Evolutionary conservation across 2,329 filamentous ascomycete species (phyloP), one percentile per base, ranked within the genome.

Genomic region (Calycina herbarum): DNA sequence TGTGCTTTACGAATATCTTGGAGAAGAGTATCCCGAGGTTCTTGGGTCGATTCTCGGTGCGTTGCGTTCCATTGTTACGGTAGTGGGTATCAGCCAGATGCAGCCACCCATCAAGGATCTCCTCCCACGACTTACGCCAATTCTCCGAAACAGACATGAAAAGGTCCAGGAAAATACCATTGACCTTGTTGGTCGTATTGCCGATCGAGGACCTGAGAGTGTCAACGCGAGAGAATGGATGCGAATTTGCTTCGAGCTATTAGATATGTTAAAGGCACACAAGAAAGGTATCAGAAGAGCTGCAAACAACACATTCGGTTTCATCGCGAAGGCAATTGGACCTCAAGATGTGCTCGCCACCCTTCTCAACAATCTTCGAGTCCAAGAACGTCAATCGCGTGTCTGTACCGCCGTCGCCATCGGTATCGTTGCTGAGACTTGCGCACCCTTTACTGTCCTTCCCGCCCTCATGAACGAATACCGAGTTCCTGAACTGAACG

Each of bases 161-260:
- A 99, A 99, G 80, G 96, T 99, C 56, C 95, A 99, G 78, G 95
- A 99, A 76, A 99, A 99, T 79, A 98, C 95, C 0, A 98, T 99
- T 73, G 95, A 99, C 77, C 85, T 99, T 1, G 95, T 99, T 24
- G 95, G 95, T 64, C 94, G 95, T 83, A 98, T 99, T 73, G 95
- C 96, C 17, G 95, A 99, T 79, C 91, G 95, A 71, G 96, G 95
- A 0, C 94, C 95, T 1, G 95, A 99, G 79, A 94, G 91, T 69
- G 95, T 99, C 76, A 97, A 97, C 76, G 94, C 95, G 15, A 88
- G 95, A 75, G 95, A 99, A 79, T 99, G 95, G 95, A 99, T 99
- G 96, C 89, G 95, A 77, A 99, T 99, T 77, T 99, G 95, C 81
- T 99, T 99, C 79, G 95, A 99, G 81, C 83, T 99, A 63, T 87